A percentile compares a stretch with the other conserved stretches of the same genome.
Evolutionary conservation across 179 eudicot genomes (phyloP).

Genomic region (Kewa caespitosa): DNA sequence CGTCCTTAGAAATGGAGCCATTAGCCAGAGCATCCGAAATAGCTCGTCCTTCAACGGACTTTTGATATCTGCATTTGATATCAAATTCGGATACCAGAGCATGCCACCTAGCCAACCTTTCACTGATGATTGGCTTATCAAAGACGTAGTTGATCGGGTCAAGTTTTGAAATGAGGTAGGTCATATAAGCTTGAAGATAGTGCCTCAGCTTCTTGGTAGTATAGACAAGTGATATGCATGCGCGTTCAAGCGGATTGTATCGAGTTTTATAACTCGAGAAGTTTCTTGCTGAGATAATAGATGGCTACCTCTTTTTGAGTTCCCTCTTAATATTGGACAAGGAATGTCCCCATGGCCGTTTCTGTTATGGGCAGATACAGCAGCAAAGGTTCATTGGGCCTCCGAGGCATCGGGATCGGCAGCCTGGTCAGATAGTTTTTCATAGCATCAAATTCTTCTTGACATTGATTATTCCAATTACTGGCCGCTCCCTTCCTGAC

Average conservation of each 20-base stretch:
- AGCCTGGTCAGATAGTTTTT: neutral
- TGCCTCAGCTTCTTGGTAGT: neutral
- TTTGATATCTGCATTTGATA: neutral
- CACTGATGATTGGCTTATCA: neutral
- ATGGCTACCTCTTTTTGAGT: no score
- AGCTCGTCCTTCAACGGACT: neutral
- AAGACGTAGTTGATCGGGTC: neutral
- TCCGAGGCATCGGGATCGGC: neutral
- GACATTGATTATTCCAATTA: neutral
- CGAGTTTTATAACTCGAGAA: neutral
- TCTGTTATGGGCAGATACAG: neutral
- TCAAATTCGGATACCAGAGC: neutral
- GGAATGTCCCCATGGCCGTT: neutral
- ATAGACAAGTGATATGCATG: neutral
- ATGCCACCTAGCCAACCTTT: neutral
- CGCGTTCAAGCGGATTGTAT: neutral
- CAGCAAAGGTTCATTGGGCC: neutral
- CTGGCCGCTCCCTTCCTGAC: neutral
- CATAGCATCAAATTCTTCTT: neutral
- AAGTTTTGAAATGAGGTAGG: neutral
- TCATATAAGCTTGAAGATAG: neutral
- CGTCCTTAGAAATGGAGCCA: neutral
- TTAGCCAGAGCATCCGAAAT: neutral
- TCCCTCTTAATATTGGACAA: no score
- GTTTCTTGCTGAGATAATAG: no score